Evolutionary conservation across 305 asterid genomes (phyloP), one percentile per base, ranked within the genome.

Genomic region (Withania somnifera): DNA sequence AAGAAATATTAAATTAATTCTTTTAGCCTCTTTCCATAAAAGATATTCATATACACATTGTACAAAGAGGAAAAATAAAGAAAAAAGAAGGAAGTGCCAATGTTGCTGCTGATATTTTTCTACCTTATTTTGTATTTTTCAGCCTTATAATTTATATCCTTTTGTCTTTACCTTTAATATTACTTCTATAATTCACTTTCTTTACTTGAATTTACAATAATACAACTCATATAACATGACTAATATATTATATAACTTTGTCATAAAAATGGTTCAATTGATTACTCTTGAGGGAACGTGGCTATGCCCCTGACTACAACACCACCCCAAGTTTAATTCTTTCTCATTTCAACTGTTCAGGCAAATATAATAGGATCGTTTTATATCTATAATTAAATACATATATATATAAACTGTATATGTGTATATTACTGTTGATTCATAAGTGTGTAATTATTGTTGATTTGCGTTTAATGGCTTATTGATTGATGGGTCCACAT

Each of bases 51-150:
- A 10, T 9, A 9, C 17, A 73, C 85, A 85, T 81, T n/a, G 85
- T 85, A 86, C 9, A 75, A 17, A 83, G 67, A 80, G 78, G 81
- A 3, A 56, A 56, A 56, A 7, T 1, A 56, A 83, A 78, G 78
- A 75, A 82, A 19, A 69, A 69, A 69, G n/a, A 45, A 42, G 36
- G 56, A 69, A 92, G 89, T 87, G 90, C 91, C 86, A 79, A 86
- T 90, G 82, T 86, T 75, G 88, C 87, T 90, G 82, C 81, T 84
- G 87, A 89, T 88, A 89, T 87, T 90, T 91, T 89, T 94, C 90
- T 84, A 86, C 90, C 83, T 90, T 84, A 78, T 84, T 86, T 83
- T 82, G 38, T 64, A 10, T 8, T 20, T 22, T 2, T 52, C 63
- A 30, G 32, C 82, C 80, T 83, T 81, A 84, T 90, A 22, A 36